phyloP scores from a whole-genome alignment of 495 filamentous ascomycete genomes.

The Astrocystis sublimbata region DNA sequence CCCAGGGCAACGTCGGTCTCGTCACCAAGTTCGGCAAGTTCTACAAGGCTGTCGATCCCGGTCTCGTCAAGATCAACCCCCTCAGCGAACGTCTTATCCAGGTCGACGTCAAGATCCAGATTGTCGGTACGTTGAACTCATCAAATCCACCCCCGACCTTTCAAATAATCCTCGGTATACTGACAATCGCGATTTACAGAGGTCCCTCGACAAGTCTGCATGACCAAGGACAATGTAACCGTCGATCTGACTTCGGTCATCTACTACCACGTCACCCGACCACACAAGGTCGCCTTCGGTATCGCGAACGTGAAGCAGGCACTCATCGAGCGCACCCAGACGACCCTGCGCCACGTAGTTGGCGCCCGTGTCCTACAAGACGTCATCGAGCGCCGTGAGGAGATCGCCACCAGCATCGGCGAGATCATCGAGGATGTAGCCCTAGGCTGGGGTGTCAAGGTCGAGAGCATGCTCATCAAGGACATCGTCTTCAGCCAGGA shows the following conservation, averaged over 20 bases:
- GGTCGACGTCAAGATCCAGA: conserved; percentile 99
- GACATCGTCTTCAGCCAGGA: conserved; percentile 98
- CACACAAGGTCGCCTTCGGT: conserved; percentile 96
- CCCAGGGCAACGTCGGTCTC: conserved; percentile 90
- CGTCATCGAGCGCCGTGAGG: conserved; percentile 97
- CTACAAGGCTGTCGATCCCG: conserved; percentile 94
- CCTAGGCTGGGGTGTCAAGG: conserved; percentile 88
- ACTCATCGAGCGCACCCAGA: conserved; percentile 96
- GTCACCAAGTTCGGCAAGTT: conserved; percentile 97
- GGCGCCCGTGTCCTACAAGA: conserved; percentile 96
- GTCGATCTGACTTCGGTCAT: conserved; percentile 94
- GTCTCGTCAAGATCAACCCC: conserved; percentile 98
- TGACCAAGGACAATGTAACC: conserved; percentile 99
- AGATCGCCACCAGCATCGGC: conserved; percentile 88
- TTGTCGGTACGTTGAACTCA: conserved; percentile 74
- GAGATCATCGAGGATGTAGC: conserved; percentile 99
- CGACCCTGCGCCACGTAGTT: conserved; percentile 95
- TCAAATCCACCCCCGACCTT: background rate
- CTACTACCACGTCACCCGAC: conserved; percentile 96
- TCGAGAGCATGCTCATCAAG: conserved; percentile 99
- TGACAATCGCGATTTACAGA: conserved; percentile 49
- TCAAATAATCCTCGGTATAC: background rate
- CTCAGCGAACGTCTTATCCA: conserved; percentile 85
- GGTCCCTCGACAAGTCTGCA: conserved; percentile 94
- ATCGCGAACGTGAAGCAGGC: conserved; percentile 93